Evolutionary conservation across 2,329 filamentous ascomycete genomes (phyloP), one percentile per base, ranked within the genome.

Genomic region (Monilinia laxa): DNA sequence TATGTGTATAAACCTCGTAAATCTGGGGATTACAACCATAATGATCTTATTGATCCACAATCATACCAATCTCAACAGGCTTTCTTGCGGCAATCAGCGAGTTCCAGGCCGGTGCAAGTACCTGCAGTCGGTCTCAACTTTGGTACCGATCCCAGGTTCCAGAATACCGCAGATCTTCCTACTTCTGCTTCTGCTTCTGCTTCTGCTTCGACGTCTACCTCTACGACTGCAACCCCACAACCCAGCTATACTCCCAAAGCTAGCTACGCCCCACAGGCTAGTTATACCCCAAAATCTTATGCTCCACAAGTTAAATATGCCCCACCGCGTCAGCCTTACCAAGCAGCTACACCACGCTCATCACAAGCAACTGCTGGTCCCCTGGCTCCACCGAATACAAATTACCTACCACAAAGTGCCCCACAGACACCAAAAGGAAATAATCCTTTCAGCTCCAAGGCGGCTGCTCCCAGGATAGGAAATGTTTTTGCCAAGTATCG

Each of bases 1-100:
- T 85, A 85, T 68, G 77, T 80, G 45, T 85, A 85, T 74, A 85
- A 86, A 70, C 82, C 83, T 68, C 74, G 74, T 59, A 68, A 62
- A 58, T 66, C 35, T 60, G 63, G 51, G 62, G 56, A 60, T 35
- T 73, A 73, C 40, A 55, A 70, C 45, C 75, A 76, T 65, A 70
- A 72, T 45, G 56, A 47, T 35, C 23, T 62, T 28, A 64, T 75
- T 68, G 75, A 76, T 69, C 70, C 70, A 64, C 74, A 74, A 67
- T 74, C 75, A 65, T 76, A 75, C 68, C 70, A 67, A 65, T 73
- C 71, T 59, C 75, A 77, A 68, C 74, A 76, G 68, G 72, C 69
- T 47, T 76, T 76, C 70, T 68, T 76, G n/a, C 71, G 76, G 58
- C 71, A 72, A 66, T 71, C 73, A 51, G 67, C 69, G 57, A 14